A percentile compares a stretch with the other conserved stretches of the same genome.
phyloP scores from a whole-genome alignment of 345 rosid species.

The Rhodamnia rubescens region DNA sequence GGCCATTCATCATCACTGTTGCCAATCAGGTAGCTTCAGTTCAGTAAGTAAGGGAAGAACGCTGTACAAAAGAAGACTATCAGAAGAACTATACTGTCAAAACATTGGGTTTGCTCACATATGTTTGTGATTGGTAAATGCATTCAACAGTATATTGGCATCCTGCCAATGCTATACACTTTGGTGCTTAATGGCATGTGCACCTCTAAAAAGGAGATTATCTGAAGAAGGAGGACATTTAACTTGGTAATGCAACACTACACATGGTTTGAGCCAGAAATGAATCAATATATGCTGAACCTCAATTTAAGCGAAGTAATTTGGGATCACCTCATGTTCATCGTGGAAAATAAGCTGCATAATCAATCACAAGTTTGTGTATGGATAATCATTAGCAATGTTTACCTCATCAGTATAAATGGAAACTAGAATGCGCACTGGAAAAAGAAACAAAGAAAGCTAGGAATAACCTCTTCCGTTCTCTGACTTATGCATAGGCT shows the following conservation, averaged over 20 bases:
- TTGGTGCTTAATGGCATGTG: background rate
- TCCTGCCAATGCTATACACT: background rate
- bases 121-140: background rate
- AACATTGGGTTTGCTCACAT: background rate
- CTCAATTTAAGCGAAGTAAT: background rate
- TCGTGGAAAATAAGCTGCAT: background rate
- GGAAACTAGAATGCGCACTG: rapidly evolving
- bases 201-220: background rate
- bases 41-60: background rate
- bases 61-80: background rate
- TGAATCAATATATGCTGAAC: rapidly evolving
- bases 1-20: background rate
- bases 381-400: background rate
- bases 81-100: background rate
- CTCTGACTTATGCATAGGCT: background rate
- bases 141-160: background rate
- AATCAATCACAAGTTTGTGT: background rate
- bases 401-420: background rate
- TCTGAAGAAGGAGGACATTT: background rate
- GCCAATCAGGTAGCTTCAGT: background rate
- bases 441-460: background rate
- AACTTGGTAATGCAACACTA: background rate
- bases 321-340: rapidly evolving
- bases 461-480: rapidly evolving
- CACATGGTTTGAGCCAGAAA: background rate